Base-by-base conservation (phyloP, 2,329 filamentous ascomycete species). In the Aspergillus brunneoviolaceus region DNA sequence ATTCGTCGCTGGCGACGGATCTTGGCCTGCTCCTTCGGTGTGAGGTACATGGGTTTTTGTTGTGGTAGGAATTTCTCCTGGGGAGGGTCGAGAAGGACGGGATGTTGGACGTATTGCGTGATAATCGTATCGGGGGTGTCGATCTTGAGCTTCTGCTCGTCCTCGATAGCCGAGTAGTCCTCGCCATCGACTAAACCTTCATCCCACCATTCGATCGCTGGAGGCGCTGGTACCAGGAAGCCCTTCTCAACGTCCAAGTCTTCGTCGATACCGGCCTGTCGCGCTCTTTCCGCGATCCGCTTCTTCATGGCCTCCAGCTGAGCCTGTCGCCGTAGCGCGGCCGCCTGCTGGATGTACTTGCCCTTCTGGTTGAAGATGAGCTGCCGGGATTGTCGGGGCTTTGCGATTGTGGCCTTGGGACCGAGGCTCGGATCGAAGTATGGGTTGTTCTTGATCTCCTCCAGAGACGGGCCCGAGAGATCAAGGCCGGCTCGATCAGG, bases 151-250 rank as follows among this genome's bases (percentile, higher is more conserved):
- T 85, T 87, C 16, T 79, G 77, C 0, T 84, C 80, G 60, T 89
- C 79, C 27, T 89, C 85, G 60, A 95, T 85, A 61, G 84, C 82
- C 60, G 88, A 84, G 77, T 98, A 97, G 58, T 84, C 88, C 48
- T 85, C 84, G 48, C 89, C 91, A 55, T 89, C 84, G 16, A 96
- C 83, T 19, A 98, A 80, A 2, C 88, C 91, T 78, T 98, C 93
- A 69, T 99, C 95, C 91, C 94, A 98, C 95, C 95, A 99, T 75
- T 99, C 95, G 48, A 98, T 84, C 7, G 89, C 89, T 4, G 95
- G 95, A 10, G 95, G 95, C 33, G 84, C 83, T 63, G 94, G 89
- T 5, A 97, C 86, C 4, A 95, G 78, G 73, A 94, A 98, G 33
- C 92, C 90, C 75, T 94, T 96, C 75, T 99, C 94, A 52, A 90